Conservation (phyloP, 1,139 yeast species). For the Debaryomycetaceae sp. region DNA sequence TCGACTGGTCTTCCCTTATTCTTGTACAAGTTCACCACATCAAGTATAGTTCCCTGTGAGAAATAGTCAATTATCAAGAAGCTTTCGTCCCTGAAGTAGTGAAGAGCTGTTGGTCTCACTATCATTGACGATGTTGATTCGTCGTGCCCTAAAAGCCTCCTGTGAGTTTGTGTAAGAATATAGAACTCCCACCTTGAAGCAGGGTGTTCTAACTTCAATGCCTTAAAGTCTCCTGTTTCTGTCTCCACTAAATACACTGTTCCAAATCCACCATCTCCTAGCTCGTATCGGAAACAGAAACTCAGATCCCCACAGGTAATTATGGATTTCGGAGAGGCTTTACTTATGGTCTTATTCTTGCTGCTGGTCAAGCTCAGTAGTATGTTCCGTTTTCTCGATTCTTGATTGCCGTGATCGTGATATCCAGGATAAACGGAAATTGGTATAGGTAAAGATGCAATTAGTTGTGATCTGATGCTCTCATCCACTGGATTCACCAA, state of each 20-base stretch:
- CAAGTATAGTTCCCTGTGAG: constrained; percentile 73
- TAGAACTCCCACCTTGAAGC: constrained; percentile 82
- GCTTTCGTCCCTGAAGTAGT: constrained; percentile 68
- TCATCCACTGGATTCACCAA: constrained; percentile 28
- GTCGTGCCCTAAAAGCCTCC: constrained; percentile 21
- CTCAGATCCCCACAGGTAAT: constrained; percentile 52
- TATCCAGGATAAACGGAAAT: constrained; percentile 28
- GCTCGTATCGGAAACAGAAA: constrained; percentile 54
- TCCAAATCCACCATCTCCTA: constrained; percentile 83
- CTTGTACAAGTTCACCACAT: constrained; percentile 56
- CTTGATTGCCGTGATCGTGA: constrained; percentile 12
- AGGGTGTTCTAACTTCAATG: constrained; percentile 73
- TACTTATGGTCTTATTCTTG: constrained; percentile 28
- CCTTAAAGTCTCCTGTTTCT: constrained; percentile 54
- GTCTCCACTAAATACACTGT: constrained; percentile 74
- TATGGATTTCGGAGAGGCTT: constrained; percentile 40
- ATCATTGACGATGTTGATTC: constrained; percentile 10
- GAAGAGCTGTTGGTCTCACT: constrained; percentile 52
- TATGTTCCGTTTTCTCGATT: constrained; percentile 27
- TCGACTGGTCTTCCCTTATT: constrained; percentile 39
- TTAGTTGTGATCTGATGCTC: constrained; percentile 18
- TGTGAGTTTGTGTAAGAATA: constrained; percentile 56
- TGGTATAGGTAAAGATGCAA: constrained; percentile 24
- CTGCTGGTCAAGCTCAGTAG: constrained; percentile 35
- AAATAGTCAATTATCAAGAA: constrained; percentile 68